phyloP scores from a whole-genome alignment of 2,329 filamentous ascomycete genomes.

The Aspergillus pseudoglaucus region DNA sequence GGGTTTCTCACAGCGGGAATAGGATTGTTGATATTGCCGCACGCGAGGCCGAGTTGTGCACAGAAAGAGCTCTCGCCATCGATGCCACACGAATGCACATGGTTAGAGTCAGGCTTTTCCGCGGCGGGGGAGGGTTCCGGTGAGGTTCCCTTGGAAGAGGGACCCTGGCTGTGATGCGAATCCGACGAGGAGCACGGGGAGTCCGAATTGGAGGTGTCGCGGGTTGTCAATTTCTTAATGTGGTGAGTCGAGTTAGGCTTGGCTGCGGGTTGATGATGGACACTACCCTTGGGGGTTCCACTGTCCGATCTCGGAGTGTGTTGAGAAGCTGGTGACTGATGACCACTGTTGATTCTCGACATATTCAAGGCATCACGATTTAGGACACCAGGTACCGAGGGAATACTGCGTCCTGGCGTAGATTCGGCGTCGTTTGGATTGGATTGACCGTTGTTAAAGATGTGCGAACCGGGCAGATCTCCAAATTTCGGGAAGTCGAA shows the following conservation, averaged over 20 bases:
- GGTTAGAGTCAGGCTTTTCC: conserved; percentile 27
- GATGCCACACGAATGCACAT: conserved; percentile 25
- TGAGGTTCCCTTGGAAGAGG: conserved; percentile 46
- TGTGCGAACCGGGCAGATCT: conserved; percentile 53
- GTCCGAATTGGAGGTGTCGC: conserved; percentile 36
- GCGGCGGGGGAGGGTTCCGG: conserved; percentile 42
- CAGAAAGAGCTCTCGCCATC: conserved; percentile 42
- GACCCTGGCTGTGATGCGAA: conserved; percentile 36
- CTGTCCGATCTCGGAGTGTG: conserved; percentile 3
- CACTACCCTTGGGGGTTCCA: conserved; percentile 8
- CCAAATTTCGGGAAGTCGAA: conserved; percentile 97
- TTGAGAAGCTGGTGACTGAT: neutral
- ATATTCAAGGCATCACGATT: conserved; percentile 18
- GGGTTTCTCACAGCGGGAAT: conserved; percentile 33
- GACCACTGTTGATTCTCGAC: neutral
- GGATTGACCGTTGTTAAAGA: conserved; percentile 45
- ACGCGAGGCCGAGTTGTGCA: conserved; percentile 39
- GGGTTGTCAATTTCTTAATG: conserved; percentile 14
- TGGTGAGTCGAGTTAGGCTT: conserved; percentile 13
- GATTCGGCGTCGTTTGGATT: conserved; percentile 23
- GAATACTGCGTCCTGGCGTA: conserved; percentile 11
- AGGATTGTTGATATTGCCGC: conserved; percentile 40
- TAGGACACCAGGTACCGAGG: conserved; percentile 25
- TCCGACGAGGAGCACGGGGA: conserved; percentile 46
- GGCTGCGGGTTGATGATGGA: neutral